These are phyloP conservation scores for Sphenostylis stenocarpa DNA, from an alignment of 306 rosid species.

Conservation along the genomic window DNA sequence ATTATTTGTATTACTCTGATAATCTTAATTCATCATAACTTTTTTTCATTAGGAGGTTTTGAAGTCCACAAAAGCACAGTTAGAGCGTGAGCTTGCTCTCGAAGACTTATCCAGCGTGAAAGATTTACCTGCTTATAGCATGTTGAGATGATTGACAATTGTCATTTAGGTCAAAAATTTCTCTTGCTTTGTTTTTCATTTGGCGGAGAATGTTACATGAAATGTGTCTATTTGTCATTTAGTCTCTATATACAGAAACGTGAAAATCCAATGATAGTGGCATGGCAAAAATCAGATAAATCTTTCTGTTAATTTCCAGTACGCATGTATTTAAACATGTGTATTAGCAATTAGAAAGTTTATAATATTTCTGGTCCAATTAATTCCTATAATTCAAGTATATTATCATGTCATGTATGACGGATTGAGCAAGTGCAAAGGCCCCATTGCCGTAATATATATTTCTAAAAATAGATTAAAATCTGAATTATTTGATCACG, in stretches of 20 bases:
- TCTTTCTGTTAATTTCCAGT: slow-evolving; percentile 1
- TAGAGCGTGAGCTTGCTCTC: slow-evolving; percentile 93
- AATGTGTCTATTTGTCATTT: slow-evolving; percentile 30
- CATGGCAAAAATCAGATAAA: neutral
- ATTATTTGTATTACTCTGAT: neutral
- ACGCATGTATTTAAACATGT: neutral
- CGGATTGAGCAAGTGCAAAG: neutral
- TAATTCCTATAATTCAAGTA: neutral
- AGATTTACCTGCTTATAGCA: slow-evolving; percentile 85
- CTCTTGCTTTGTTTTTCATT: neutral
- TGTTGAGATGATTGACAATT: slow-evolving; percentile 55
- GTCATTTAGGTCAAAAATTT: slow-evolving; percentile 1
- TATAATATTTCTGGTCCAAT: neutral
- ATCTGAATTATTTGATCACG: no score
- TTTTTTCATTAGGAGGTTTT: slow-evolving; percentile 63
- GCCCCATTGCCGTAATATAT: no score
- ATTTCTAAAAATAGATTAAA: no score
- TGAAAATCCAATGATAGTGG: slow-evolving; percentile 24
- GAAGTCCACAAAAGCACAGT: slow-evolving; percentile 78
- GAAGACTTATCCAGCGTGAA: slow-evolving; percentile 71
- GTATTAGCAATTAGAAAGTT: neutral
- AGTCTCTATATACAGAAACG: neutral
- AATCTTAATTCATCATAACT: neutral
- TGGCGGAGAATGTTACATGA: slow-evolving; percentile 3
- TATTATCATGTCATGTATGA: neutral